Percentiles rank a stretch among this genome's conserved stretches.
Evolutionary conservation across 805 yeast genomes (phyloP).

Genomic region (Naumovozyma dairenensis): DNA sequence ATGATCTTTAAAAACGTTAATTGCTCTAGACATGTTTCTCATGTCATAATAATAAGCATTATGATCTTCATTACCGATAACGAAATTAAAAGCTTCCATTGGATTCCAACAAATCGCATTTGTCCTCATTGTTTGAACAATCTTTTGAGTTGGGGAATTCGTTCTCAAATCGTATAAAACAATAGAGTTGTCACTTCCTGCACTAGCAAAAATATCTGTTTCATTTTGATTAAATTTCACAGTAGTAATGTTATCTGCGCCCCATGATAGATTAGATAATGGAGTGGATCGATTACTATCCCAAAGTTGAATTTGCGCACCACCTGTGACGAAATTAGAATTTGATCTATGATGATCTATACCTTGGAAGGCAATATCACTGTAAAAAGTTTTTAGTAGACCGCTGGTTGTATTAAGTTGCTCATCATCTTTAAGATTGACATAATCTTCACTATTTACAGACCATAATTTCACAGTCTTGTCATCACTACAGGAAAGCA

Average conservation of each 20-base stretch:
- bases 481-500: conserved; percentile 84
- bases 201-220: conserved; percentile 76
- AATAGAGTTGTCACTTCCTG: conserved; percentile 84
- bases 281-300: conserved; percentile 74
- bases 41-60: conserved; percentile 92
- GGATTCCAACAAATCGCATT: conserved; percentile 94
- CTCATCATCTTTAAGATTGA: conserved; percentile 23
- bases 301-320: conserved; percentile 88
- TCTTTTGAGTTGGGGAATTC: conserved; percentile 83
- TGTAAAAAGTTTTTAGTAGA: conserved; percentile 66
- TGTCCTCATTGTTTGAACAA: conserved; percentile 71
- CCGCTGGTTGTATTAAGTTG: conserved; percentile 36
- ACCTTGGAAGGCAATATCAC: conserved; percentile 75
- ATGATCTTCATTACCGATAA: conserved; percentile 88
- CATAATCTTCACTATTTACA: conserved; percentile 44
- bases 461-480: conserved; percentile 87
- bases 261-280: conserved; percentile 79
- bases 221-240: conserved; percentile 88
- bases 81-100: conserved; percentile 91
- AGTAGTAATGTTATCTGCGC: conserved; percentile 78
- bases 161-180: conserved; percentile 87
- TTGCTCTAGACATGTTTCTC: conserved; percentile 76
- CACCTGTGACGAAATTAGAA: conserved; percentile 79
- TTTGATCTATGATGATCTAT: conserved; percentile 79
- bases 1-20: conserved; percentile 87